Evolutionary conservation across 805 yeast species (phyloP).

Genomic region (Kurtzmaniella fragi): DNA sequence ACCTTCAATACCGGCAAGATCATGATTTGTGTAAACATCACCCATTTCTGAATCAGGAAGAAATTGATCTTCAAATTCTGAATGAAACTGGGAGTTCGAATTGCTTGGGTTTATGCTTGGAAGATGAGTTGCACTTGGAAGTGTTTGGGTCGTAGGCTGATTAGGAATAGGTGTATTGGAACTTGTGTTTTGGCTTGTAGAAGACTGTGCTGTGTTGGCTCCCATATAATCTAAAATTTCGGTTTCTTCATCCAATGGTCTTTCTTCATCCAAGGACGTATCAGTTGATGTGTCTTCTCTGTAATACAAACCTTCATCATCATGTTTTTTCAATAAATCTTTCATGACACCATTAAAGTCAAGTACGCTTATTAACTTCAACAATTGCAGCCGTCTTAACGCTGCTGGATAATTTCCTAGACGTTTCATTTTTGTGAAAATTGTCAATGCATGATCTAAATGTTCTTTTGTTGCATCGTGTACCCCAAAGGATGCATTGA

Average conservation of each 20-base stretch:
- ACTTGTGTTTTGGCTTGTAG: too few species aligned
- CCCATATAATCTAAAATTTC: too few species aligned
- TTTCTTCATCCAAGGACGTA: not conserved
- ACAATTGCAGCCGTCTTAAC: slow-evolving; percentile 62
- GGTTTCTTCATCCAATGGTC: not conserved
- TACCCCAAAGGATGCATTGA: slow-evolving; percentile 77
- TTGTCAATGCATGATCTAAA: slow-evolving; percentile 63
- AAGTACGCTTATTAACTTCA: slow-evolving; percentile 58
- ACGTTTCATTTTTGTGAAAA: slow-evolving; percentile 71
- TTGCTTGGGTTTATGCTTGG: slow-evolving; percentile 13
- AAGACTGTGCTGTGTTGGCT: too few species aligned
- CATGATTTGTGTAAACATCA: slow-evolving; percentile 30
- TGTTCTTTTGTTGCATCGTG: slow-evolving; percentile 71
- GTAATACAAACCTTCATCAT: slow-evolving; percentile 33
- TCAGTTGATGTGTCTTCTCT: not conserved
- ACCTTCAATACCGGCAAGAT: slow-evolving; percentile 40
- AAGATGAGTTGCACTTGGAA: slow-evolving; percentile 10
- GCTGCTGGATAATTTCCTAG: slow-evolving; percentile 81
- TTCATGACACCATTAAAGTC: slow-evolving; percentile 66
- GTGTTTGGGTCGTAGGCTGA: not conserved
- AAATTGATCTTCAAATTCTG: slow-evolving; percentile 5
- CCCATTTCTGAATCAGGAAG: slow-evolving; percentile 9
- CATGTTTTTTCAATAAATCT: slow-evolving; percentile 52
- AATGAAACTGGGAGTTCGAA: slow-evolving; percentile 11
- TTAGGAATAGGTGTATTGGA: not conserved